Conservation (phyloP, 257 asterid genomes). For the Avicennia marina region DNA sequence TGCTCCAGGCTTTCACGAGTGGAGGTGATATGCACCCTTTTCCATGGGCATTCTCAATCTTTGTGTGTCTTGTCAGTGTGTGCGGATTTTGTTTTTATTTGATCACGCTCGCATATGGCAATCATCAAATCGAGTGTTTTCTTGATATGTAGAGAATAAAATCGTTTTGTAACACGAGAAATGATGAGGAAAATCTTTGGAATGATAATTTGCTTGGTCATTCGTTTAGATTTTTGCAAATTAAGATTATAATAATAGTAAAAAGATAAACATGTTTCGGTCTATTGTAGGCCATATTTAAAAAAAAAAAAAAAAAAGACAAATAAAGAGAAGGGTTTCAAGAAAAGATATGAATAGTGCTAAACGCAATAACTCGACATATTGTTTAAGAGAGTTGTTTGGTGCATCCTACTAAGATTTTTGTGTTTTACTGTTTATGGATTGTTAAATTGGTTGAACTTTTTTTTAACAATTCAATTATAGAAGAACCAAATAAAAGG, state of each 20-base stretch:
- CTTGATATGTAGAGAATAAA: slow-evolving; percentile 17
- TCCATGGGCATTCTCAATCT: slow-evolving; percentile 21
- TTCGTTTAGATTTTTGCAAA: no score
- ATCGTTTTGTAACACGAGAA: neutral
- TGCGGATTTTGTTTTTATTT: slow-evolving; percentile 15
- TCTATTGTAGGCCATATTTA: no score
- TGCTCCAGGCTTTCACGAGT: slow-evolving; percentile 9
- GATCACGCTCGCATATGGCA: slow-evolving; percentile 5
- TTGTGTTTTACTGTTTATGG: neutral
- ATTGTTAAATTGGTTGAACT: no score
- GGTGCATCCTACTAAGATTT: neutral
- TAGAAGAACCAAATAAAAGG: no score
- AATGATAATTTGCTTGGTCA: neutral
- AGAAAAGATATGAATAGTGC: no score
- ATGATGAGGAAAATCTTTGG: slow-evolving; percentile 13
- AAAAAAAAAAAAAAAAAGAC: neutral
- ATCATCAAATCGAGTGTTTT: slow-evolving; percentile 2
- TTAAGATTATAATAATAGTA: neutral
- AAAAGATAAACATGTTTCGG: no score
- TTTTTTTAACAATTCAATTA: no score
- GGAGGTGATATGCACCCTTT: slow-evolving; percentile 26
- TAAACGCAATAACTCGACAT: no score
- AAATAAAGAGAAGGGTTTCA: neutral
- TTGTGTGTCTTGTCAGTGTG: slow-evolving; percentile 13
- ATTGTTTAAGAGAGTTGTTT: no score